Conservation (phyloP, 139 green algal species). For the Chlamydomonas sp. region DNA sequence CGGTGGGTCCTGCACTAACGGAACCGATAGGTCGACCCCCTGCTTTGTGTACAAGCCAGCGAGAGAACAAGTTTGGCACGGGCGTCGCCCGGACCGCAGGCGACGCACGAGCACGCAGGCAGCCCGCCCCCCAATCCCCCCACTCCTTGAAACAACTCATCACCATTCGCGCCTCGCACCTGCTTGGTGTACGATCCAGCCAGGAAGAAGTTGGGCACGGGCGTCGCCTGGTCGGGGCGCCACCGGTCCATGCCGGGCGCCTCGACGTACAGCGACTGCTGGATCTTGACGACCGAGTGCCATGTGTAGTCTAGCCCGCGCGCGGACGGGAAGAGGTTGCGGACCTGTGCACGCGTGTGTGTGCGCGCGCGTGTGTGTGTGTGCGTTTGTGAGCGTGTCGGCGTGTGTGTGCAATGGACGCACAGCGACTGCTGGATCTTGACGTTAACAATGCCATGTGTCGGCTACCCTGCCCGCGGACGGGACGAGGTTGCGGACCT, state of each 20-base stretch:
- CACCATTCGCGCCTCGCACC: neutral
- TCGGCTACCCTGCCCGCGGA: neutral
- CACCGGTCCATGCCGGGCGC: conserved; percentile 77
- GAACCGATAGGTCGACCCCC: too few species aligned
- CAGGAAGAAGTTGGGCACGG: conserved; percentile 92
- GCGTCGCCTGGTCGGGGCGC: conserved; percentile 82
- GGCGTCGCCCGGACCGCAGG: neutral
- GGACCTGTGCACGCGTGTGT: too few species aligned
- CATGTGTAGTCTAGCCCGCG: conserved; percentile 62
- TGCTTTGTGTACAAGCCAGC: too few species aligned
- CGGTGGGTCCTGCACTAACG: neutral
- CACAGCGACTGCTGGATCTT: too few species aligned
- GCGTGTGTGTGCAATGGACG: too few species aligned
- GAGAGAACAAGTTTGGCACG: too few species aligned
- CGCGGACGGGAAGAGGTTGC: conserved; percentile 82
- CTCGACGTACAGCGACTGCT: conserved; percentile 87
- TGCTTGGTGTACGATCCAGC: conserved; percentile 88
- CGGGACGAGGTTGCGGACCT: neutral
- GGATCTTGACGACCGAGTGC: conserved; percentile 91
- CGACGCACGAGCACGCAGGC: neutral
- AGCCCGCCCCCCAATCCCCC: neutral
- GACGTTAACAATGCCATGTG: too few species aligned
- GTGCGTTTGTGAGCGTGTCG: too few species aligned
- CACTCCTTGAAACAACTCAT: neutral
- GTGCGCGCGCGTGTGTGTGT: too few species aligned